Percentiles rank a stretch among this genome's conserved stretches.
Conservation (phyloP, 768 basidiomycete genomes). For the Baorangia bicolor region DNA sequence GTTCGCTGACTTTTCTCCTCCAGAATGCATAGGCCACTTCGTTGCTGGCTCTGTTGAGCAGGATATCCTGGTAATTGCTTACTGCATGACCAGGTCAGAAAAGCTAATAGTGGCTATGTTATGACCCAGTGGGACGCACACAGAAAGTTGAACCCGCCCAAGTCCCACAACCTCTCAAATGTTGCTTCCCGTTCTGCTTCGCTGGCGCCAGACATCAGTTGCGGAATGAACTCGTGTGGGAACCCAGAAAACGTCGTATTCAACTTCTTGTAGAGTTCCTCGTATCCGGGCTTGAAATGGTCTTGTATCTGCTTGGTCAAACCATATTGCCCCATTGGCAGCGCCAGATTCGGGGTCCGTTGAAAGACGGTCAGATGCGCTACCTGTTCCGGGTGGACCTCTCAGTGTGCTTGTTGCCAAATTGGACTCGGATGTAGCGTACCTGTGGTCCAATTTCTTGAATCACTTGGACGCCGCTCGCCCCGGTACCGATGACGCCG, state of each 20-base stretch:
- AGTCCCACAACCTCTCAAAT: slow-evolving; percentile 11
- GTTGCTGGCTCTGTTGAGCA: background rate
- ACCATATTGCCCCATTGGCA: slow-evolving; percentile 9
- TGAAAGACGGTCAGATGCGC: slow-evolving; percentile 14
- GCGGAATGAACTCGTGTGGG: background rate
- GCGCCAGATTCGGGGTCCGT: slow-evolving; percentile 13
- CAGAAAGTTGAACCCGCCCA: slow-evolving; percentile 7
- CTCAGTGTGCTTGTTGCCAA: too few species aligned
- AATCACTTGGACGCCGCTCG: slow-evolving; percentile 13
- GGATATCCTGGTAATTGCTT: slow-evolving; percentile 4
- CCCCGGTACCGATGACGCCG: slow-evolving; percentile 12
- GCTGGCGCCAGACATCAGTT: background rate
- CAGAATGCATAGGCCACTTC: slow-evolving; percentile 7
- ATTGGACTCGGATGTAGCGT: too few species aligned
- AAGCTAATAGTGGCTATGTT: too few species aligned
- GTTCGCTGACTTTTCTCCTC: slow-evolving; percentile 15
- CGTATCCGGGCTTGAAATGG: slow-evolving; percentile 13
- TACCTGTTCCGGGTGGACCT: too few species aligned
- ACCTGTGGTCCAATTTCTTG: slow-evolving; percentile 14
- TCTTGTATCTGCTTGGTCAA: slow-evolving; percentile 4
- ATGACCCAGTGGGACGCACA: background rate
- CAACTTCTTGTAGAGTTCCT: slow-evolving; percentile 4
- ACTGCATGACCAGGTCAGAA: background rate
- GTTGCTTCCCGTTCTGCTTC: slow-evolving; percentile 8
- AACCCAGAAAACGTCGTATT: background rate